Evolutionary conservation across 306 rosid genomes (phyloP).

Genomic region (Gynostemma pentaphyllum): DNA sequence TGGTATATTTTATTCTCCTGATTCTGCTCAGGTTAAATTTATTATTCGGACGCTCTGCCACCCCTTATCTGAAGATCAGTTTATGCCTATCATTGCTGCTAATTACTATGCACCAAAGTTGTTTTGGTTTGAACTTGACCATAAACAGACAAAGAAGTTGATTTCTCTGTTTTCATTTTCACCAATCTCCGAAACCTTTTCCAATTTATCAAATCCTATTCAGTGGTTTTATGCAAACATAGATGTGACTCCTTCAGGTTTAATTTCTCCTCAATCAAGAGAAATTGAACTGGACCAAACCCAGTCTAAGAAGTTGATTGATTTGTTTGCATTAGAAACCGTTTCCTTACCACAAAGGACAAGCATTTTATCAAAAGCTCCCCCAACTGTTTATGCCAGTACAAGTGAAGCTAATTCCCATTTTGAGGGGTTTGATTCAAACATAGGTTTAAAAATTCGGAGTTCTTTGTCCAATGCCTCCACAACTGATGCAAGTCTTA

Average conservation of each 20-base stretch:
- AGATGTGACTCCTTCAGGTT: too few species aligned
- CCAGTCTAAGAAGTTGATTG: too few species aligned
- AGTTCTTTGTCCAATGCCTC: conserved; percentile 13
- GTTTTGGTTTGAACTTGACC: conserved; percentile 44
- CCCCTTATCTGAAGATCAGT: conserved; percentile 31
- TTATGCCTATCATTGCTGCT: conserved; percentile 23
- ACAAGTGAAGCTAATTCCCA: conserved; percentile 3
- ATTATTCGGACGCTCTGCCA: conserved; percentile 21
- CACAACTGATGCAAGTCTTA: conserved; percentile 8
- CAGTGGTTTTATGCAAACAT: too few species aligned
- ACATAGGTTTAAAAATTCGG: conserved; percentile 14
- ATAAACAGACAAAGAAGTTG: conserved; percentile 23
- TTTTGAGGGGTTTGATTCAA: neutral
- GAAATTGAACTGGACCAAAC: too few species aligned
- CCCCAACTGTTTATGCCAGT: neutral
- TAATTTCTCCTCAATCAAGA: too few species aligned
- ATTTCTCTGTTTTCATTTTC: conserved; percentile 28
- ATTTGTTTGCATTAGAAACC: too few species aligned
- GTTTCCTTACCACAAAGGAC: neutral
- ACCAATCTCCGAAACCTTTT: too few species aligned
- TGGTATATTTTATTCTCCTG: too few species aligned
- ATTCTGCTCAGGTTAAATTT: conserved; percentile 35
- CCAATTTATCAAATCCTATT: too few species aligned
- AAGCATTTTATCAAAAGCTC: neutral
- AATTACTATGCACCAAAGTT: conserved; percentile 23